phyloP scores from a whole-genome alignment of 805 yeast genomes.

The Hanseniaspora hatyaiensis region DNA sequence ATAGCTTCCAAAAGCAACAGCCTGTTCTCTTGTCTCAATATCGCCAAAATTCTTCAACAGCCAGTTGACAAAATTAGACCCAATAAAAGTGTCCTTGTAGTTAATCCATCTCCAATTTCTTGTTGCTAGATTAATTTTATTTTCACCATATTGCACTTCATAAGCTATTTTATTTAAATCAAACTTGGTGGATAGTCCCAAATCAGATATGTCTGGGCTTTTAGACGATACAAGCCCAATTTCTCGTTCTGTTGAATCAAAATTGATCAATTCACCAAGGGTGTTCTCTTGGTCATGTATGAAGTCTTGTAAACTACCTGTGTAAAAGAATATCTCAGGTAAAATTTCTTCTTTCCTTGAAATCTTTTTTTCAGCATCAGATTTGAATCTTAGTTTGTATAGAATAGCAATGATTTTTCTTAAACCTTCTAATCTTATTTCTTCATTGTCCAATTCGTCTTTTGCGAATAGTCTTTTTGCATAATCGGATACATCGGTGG shows the following conservation, averaged over 20 bases:
- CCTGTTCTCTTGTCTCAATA: conserved; percentile 71
- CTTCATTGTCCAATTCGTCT: conserved; percentile 68
- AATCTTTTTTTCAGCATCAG: conserved; percentile 33
- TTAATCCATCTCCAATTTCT: conserved; percentile 83
- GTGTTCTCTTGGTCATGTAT: conserved; percentile 42
- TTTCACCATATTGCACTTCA: conserved; percentile 49
- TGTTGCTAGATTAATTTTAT: conserved; percentile 58
- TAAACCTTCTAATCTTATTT: conserved; percentile 83
- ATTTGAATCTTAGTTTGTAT: conserved; percentile 43
- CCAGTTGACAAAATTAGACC: conserved; percentile 82
- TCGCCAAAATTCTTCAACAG: conserved; percentile 65
- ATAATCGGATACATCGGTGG: conserved; percentile 55
- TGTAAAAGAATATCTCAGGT: conserved; percentile 76
- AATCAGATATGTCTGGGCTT: not conserved
- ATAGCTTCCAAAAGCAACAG: conserved; percentile 64
- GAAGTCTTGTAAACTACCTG: conserved; percentile 67
- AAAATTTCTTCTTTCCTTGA: conserved; percentile 37
- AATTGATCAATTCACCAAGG: conserved; percentile 31
- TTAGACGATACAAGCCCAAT: not conserved
- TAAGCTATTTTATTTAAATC: conserved; percentile 44
- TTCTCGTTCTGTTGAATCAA: conserved; percentile 22
- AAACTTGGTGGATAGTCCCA: conserved; percentile 38
- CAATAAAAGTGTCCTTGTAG: conserved; percentile 68
- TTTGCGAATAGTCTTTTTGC: conserved; percentile 30
- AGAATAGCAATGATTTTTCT: conserved; percentile 53